Evolutionary conservation across 257 asterid species (phyloP).

Genomic region (Agastache rugosa): DNA sequence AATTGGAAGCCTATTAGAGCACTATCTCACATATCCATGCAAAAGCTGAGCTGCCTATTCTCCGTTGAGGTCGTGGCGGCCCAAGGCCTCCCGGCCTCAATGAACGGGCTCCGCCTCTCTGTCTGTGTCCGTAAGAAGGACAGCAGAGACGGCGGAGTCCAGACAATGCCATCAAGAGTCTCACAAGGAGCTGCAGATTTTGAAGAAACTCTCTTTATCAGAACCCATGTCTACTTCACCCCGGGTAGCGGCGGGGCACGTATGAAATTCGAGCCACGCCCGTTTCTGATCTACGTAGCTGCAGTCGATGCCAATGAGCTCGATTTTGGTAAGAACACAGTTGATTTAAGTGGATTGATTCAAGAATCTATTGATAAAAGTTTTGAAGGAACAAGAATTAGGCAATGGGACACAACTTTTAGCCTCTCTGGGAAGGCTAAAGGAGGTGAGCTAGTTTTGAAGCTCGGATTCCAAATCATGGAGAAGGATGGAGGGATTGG

Average conservation of each 20-base stretch:
- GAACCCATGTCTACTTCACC: slow-evolving; percentile 80
- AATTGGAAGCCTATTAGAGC: slow-evolving; percentile 93
- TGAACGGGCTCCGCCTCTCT: slow-evolving; percentile 87
- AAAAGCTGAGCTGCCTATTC: slow-evolving; percentile 84
- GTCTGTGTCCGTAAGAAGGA: slow-evolving; percentile 88
- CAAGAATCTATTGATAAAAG: slow-evolving; percentile 80
- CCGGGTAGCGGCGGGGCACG: slow-evolving; percentile 55
- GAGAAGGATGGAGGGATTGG: slow-evolving; percentile 94
- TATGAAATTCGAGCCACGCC: slow-evolving; percentile 79
- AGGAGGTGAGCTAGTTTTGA: slow-evolving; percentile 86
- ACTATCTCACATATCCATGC: slow-evolving; percentile 75
- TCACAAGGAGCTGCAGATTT: slow-evolving; percentile 86
- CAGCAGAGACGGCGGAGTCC: slow-evolving; percentile 71
- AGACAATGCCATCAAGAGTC: slow-evolving; percentile 92
- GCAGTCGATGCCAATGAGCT: slow-evolving; percentile 89
- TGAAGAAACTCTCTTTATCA: slow-evolving; percentile 82
- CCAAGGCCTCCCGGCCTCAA: slow-evolving; percentile 71
- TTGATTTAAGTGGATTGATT: slow-evolving; percentile 71
- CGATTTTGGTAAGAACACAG: slow-evolving; percentile 68
- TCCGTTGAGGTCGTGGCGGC: slow-evolving; percentile 80
- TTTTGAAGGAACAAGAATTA: slow-evolving; percentile 61
- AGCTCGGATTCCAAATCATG: slow-evolving; percentile 94
- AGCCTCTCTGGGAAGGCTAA: slow-evolving; percentile 76
- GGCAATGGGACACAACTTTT: slow-evolving; percentile 80
- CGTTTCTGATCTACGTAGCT: slow-evolving; percentile 64